A percentile compares a stretch with the other conserved stretches of the same genome.
Evolutionary conservation across 371 early-diverging fungal genomes (phyloP).

Genomic region (Synchytrium microbalum): DNA sequence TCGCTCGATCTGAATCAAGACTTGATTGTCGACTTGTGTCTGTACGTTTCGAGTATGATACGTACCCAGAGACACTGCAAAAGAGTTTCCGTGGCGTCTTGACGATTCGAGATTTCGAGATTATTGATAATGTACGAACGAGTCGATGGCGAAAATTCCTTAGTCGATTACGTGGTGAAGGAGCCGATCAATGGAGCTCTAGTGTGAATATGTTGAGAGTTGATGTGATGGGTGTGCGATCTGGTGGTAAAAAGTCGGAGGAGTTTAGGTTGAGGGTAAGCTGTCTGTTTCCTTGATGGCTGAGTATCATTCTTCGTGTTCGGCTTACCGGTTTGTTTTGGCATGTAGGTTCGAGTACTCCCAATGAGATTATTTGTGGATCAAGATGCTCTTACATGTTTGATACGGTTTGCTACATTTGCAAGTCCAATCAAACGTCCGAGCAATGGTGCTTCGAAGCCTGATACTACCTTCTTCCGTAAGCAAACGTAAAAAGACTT

Average conservation of each 20-base stretch:
- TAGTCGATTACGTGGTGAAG: constrained; percentile 53
- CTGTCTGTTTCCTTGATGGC: background rate
- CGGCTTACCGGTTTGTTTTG: constrained; percentile 1
- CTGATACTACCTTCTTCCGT: constrained; percentile 71
- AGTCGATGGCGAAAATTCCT: constrained; percentile 69
- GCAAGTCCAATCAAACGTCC: constrained; percentile 9
- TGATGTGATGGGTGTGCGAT: constrained; percentile 55
- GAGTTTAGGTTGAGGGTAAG: constrained; percentile 55
- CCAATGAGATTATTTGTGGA: constrained; percentile 86
- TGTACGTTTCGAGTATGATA: constrained; percentile 51
- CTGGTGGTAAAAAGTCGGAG: constrained; percentile 41
- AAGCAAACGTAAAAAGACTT: constrained; percentile 19
- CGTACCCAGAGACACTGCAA: constrained; percentile 42
- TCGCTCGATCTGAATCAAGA: no score
- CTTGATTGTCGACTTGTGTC: no score
- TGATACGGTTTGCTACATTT: constrained; percentile 68
- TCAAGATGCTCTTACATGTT: constrained; percentile 84
- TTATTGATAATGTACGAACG: constrained; percentile 68
- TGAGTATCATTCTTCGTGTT: constrained; percentile 6
- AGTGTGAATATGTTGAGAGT: constrained; percentile 60
- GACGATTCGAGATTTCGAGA: constrained; percentile 56
- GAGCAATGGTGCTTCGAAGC: no score
- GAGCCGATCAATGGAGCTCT: constrained; percentile 46
- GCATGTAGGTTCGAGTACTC: constrained; percentile 48
- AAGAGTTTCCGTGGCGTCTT: constrained; percentile 45